Evolutionary conservation across 306 rosid genomes (phyloP).

Genomic region (Comarum palustre): DNA sequence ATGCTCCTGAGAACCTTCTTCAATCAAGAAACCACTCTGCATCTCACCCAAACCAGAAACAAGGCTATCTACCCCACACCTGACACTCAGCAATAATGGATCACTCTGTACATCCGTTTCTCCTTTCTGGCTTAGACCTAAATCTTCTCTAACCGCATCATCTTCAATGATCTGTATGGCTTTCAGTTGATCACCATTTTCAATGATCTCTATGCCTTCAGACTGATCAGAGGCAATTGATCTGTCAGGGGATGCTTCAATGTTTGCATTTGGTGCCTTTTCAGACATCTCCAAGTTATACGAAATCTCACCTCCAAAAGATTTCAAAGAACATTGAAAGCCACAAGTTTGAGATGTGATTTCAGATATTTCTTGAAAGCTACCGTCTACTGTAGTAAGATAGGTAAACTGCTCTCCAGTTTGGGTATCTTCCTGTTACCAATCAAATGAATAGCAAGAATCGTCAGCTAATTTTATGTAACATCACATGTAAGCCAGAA

Average conservation of each 20-base stretch:
- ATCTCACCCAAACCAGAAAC: constrained; percentile 31
- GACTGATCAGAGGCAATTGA: constrained; percentile 39
- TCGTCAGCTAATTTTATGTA: background rate
- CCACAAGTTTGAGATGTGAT: constrained; percentile 50
- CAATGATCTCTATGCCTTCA: constrained; percentile 44
- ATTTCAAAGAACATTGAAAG: constrained; percentile 42
- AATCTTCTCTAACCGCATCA: constrained; percentile 34
- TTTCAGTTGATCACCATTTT: constrained; percentile 19
- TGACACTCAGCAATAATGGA: constrained; percentile 25
- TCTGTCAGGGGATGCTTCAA: constrained; percentile 33
- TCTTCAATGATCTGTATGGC: constrained; percentile 32
- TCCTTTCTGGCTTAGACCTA: constrained; percentile 37
- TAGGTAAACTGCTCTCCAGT: constrained; percentile 56
- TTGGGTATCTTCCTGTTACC: constrained; percentile 58
- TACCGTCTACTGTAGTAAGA: constrained; percentile 44
- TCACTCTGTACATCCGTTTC: constrained; percentile 25
- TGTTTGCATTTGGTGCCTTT: constrained; percentile 29
- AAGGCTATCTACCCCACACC: constrained; percentile 19
- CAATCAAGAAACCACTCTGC: constrained; percentile 16
- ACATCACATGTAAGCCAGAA: background rate
- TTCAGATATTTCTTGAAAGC: constrained; percentile 52
- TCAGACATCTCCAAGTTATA: constrained; percentile 36
- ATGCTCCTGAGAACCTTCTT: constrained; percentile 32
- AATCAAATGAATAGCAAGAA: constrained; percentile 30
- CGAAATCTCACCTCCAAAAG: constrained; percentile 35